phyloP scores from a whole-genome alignment of 179 eudicot genomes.

The Beta lomatogona region DNA sequence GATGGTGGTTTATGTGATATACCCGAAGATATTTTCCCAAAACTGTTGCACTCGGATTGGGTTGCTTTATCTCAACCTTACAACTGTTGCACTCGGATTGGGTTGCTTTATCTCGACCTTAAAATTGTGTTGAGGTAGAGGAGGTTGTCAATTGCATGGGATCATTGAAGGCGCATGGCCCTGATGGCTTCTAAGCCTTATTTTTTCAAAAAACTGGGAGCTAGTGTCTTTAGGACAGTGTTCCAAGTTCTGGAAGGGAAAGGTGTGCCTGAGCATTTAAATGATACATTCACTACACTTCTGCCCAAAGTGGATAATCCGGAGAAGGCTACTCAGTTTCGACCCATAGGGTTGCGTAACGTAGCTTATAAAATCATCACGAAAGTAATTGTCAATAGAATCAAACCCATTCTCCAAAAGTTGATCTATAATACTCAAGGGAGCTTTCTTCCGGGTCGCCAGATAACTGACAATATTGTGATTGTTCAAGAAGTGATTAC shows the following conservation, averaged over 20 bases:
- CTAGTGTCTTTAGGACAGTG: neutral
- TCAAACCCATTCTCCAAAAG: neutral
- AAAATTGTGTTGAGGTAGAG: neutral
- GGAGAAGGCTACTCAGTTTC: neutral
- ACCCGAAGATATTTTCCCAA: too few relatives aligned
- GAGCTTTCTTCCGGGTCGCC: constrained; percentile 4
- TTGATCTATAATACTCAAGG: neutral
- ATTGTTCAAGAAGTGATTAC: too few relatives aligned
- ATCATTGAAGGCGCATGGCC: neutral
- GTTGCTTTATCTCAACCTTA: neutral
- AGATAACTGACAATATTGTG: neutral
- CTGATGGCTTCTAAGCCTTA: neutral
- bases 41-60: neutral
- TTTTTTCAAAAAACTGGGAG: neutral
- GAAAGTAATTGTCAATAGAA: neutral
- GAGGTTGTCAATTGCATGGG: neutral
- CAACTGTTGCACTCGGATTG: neutral
- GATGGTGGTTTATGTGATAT: too few relatives aligned
- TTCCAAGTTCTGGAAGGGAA: neutral
- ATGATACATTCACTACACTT: neutral
- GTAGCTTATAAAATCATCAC: neutral
- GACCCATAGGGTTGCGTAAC: neutral
- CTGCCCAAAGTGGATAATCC: neutral
- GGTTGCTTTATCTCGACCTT: neutral
- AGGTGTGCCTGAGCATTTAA: neutral